Evolutionary conservation across 139 green algal species (phyloP).

Genomic region (Chlamydomonas incerta): DNA sequence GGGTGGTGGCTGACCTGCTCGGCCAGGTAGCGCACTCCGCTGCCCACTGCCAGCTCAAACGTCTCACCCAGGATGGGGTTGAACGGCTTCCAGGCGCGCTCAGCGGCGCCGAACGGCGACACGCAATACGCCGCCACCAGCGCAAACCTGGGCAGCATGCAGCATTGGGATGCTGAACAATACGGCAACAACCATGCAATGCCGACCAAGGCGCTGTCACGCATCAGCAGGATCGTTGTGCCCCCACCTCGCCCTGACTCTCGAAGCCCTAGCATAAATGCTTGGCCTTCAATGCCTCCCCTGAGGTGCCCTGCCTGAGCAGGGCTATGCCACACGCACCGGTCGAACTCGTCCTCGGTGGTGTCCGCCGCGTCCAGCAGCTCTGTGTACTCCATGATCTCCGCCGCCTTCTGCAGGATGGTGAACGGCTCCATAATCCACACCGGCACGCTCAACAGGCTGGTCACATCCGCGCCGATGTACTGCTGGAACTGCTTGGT

Average conservation of each 20-base stretch:
- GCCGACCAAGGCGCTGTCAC: too few species aligned
- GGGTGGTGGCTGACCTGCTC: slow-evolving; percentile 97
- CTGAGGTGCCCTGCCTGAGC: too few species aligned
- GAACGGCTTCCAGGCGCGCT: slow-evolving; percentile 98
- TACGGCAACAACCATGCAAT: too few species aligned
- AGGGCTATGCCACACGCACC: slow-evolving; percentile 54
- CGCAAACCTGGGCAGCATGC: slow-evolving; percentile 71
- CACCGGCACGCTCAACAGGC: slow-evolving; percentile 93
- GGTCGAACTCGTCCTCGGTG: slow-evolving; percentile 82
- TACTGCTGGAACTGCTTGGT: slow-evolving; percentile 76
- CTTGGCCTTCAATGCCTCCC: too few species aligned
- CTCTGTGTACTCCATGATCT: slow-evolving; percentile 98
- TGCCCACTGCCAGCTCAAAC: slow-evolving; percentile 85
- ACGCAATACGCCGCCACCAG: slow-evolving; percentile 91
- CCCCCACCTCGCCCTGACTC: too few species aligned
- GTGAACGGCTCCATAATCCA: slow-evolving; percentile 99
- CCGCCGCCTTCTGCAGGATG: slow-evolving; percentile 96
- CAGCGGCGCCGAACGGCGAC: slow-evolving; percentile 86
- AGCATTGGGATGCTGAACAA: too few species aligned
- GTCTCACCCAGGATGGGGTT: slow-evolving; percentile 99
- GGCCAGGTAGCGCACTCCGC: slow-evolving; percentile 83
- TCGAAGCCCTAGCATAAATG: too few species aligned
- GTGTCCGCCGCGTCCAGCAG: slow-evolving; percentile 87
- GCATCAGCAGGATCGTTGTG: too few species aligned
- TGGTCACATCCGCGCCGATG: slow-evolving; percentile 92